These are phyloP conservation scores for Corylus americana DNA, from an alignment of 306 rosid species.

Conservation along the genomic window DNA sequence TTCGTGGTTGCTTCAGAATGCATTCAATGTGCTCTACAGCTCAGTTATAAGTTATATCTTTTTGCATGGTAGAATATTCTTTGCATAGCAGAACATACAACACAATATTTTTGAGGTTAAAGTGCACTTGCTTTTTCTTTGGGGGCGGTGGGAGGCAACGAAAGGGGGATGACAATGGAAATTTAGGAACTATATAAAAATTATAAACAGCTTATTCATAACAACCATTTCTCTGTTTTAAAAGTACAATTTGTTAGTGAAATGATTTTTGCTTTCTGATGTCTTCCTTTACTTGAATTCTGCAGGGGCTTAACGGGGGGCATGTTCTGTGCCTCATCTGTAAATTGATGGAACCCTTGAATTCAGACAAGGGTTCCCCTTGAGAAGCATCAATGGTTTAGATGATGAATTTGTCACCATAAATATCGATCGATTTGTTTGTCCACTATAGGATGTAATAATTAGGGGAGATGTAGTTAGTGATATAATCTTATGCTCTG, in stretches of 20 bases:
- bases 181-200: background rate
- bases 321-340: conserved; percentile 31
- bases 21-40: background rate
- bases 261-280: conserved; percentile 21
- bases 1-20: background rate
- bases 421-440: conserved; percentile 24
- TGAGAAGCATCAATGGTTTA: conserved; percentile 26
- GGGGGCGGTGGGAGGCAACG: background rate
- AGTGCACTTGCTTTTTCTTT: background rate
- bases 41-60: background rate
- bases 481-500: conserved; percentile 20
- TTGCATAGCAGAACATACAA: too few relatives aligned
- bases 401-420: conserved; percentile 26
- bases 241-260: background rate
- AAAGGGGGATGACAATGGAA: background rate
- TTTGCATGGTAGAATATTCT: background rate
- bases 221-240: background rate
- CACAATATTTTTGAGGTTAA: background rate
- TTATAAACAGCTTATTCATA: background rate
- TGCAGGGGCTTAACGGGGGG: conserved; percentile 29
- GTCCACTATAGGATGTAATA: conserved; percentile 41
- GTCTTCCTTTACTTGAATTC: conserved; percentile 23
- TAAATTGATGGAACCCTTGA: conserved; percentile 30
- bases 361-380: conserved; percentile 27
- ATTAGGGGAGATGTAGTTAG: conserved; percentile 37